Percentiles rank a stretch among this genome's conserved stretches.
These are phyloP conservation scores for Heliosperma pusillum DNA, from an alignment of 148 eudicot species.

Conservation along the genomic window DNA sequence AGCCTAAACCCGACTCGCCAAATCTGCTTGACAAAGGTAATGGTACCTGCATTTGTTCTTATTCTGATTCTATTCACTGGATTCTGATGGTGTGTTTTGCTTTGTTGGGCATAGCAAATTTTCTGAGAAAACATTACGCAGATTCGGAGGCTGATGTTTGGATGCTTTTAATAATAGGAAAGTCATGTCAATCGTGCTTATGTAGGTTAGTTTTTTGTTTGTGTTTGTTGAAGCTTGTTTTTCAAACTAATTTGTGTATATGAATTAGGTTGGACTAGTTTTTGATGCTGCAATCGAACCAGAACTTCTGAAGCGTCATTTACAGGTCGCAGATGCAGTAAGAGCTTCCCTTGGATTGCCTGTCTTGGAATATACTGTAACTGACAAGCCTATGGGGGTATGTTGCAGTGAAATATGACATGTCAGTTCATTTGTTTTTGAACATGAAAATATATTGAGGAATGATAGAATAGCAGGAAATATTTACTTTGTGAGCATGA, in stretches of 20 bases:
- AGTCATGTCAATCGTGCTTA: too few relatives aligned
- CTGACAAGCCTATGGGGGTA: slow-evolving; percentile 77
- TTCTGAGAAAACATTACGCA: background rate
- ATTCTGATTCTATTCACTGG: background rate
- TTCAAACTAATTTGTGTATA: slow-evolving; percentile 16
- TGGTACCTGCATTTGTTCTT: background rate
- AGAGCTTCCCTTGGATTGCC: slow-evolving; percentile 98
- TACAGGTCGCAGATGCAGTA: slow-evolving; percentile 89
- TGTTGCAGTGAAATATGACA: background rate
- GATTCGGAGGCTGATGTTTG: background rate
- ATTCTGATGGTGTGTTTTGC: background rate
- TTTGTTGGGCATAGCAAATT: background rate
- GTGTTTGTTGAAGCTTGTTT: slow-evolving; percentile 18
- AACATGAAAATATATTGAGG: background rate
- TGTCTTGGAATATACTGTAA: slow-evolving; percentile 64
- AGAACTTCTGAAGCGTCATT: slow-evolving; percentile 67
- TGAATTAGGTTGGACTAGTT: slow-evolving; percentile 76
- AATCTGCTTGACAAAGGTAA: background rate
- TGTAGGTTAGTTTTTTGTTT: too few relatives aligned
- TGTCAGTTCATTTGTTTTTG: background rate
- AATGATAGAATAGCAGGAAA: background rate
- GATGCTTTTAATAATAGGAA: background rate
- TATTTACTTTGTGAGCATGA: too few relatives aligned
- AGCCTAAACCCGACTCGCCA: background rate
- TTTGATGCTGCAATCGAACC: slow-evolving; percentile 88